Percentiles rank a stretch among this genome's conserved stretches.
These are phyloP conservation scores for Rhynchospora breviuscula DNA, from an alignment of 176 grass and related monocot species.

Conservation along the genomic window DNA sequence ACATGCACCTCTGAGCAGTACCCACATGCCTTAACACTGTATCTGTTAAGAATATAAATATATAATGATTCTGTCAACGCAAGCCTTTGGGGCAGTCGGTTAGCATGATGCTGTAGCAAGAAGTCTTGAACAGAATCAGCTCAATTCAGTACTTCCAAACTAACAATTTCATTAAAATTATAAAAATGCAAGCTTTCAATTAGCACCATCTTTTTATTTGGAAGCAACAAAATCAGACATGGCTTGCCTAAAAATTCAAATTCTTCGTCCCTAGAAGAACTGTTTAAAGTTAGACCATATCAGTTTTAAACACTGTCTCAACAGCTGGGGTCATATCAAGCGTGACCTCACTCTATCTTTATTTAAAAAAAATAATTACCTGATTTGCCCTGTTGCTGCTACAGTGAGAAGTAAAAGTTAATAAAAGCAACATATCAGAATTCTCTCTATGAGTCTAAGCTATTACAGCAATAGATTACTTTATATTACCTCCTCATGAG, in stretches of 20 bases:
- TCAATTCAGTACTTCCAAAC: background rate
- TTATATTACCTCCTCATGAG: slow-evolving; percentile 58
- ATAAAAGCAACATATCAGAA: background rate
- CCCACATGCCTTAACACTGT: slow-evolving; percentile 83
- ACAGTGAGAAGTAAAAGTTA: background rate
- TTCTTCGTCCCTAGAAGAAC: background rate
- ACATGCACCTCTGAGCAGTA: slow-evolving; percentile 90
- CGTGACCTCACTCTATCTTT: no score
- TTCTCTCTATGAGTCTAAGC: background rate
- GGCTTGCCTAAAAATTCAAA: background rate
- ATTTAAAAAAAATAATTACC: no score
- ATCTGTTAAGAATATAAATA: slow-evolving; percentile 9
- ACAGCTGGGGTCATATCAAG: no score
- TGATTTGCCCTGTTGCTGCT: no score
- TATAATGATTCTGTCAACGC: slow-evolving; percentile 1
- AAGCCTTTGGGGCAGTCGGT: background rate
- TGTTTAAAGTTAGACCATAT: background rate
- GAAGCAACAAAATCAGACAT: background rate
- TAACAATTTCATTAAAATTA: background rate
- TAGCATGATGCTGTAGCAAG: background rate
- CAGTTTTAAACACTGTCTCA: background rate
- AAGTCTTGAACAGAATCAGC: background rate
- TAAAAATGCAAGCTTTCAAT: background rate
- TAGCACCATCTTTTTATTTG: background rate
- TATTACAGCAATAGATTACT: background rate